These are phyloP conservation scores for Eucalyptus pumila DNA, from an alignment of 345 rosid genomes.

Conservation along the genomic window DNA sequence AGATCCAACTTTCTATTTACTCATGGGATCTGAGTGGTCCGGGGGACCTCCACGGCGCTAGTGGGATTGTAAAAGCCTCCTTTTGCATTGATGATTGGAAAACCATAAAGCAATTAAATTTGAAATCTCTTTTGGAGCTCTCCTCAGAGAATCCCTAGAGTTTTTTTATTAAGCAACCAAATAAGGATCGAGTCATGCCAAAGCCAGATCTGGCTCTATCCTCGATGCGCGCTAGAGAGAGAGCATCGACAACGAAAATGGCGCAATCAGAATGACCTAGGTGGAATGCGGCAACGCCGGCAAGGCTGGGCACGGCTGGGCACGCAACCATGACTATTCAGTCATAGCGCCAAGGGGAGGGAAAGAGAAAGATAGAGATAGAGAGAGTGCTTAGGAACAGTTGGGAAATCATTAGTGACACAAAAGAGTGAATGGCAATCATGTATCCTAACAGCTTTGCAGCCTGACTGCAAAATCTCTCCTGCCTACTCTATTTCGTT, in stretches of 20 bases:
- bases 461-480: background rate
- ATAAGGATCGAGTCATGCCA: background rate
- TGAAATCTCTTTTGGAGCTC: background rate
- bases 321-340: background rate
- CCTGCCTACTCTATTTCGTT: background rate
- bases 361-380: too few species aligned
- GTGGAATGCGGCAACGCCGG: background rate
- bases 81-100: background rate
- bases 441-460: background rate
- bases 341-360: background rate
- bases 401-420: background rate
- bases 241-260: background rate
- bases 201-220: background rate
- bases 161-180: background rate
- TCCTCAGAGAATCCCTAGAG: background rate
- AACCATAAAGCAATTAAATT: background rate
- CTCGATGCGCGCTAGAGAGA: background rate
- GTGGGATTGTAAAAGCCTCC: background rate
- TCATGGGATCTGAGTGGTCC: rapidly evolving
- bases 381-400: background rate
- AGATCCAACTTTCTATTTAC: too few species aligned
- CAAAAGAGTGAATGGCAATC: background rate
- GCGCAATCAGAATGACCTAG: background rate
- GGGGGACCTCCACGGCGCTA: too few species aligned
- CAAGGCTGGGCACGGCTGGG: background rate